Base-by-base conservation (phyloP, 768 basidiomycete species). In the Gyrodon lividus region DNA sequence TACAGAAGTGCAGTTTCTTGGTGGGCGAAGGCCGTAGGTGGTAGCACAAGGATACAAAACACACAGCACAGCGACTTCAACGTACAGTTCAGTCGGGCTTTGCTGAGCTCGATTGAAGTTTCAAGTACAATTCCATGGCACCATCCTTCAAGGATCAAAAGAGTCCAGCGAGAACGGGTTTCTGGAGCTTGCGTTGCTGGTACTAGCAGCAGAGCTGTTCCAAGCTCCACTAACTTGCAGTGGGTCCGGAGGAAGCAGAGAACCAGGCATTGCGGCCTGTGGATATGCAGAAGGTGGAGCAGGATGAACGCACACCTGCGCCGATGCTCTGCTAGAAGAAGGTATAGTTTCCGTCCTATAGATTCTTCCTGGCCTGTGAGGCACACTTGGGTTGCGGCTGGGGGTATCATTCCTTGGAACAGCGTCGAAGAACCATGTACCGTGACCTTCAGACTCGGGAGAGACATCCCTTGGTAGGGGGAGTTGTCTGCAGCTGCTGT, bases 201-300 rank as follows among this genome's bases (percentile, higher is more conserved):
- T 30, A 22, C 19, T 43, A 12, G 54, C 22, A 22, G 38, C 28
- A 20, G 49, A 8, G 5, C 43, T 24, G 33, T 4, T 44, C 44
- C 39, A 43, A 19, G 16, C 10, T 12, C 45, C 10, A 31, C 17
- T 6, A 34, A 5, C 34, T 47, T 39, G 49, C 34, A 17, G 26
- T 7, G 33, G 30, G 28, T 43, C 50, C 22, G 14, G 12, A 35
- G 55, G 30, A 17, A 58, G 52, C 20, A 66, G 47, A 19, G 63
- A 55, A 23, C 65, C 65, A 16, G 65, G 65, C 65, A 66, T 66
- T 16, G 35, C 34, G 22, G 55, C 43, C 34, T 65, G 60, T 2
- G 65, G 65, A 50, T 66, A 67, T 14, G 59, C 60, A 31, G 57
- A 62, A 26, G 44, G 40, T 12, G 62, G 62, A 17, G 64, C 65